Base-by-base conservation (phyloP, 805 yeast genomes). In the Maudiozyma barnettii region DNA sequence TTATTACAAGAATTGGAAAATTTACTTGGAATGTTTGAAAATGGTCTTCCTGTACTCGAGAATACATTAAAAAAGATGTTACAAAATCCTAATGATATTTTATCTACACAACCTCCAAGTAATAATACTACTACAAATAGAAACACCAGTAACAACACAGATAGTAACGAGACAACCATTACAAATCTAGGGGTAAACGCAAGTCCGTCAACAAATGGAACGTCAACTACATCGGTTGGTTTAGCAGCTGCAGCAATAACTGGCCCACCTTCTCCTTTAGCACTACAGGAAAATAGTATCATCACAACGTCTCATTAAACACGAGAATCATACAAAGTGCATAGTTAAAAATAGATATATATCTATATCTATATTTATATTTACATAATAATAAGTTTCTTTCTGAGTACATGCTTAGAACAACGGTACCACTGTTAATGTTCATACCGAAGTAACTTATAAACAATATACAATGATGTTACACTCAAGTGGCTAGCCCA, bases 1-100 rank as follows among this genome's bases (percentile, higher is more conserved):
- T 61, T 63, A n/a, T 47, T 63, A 31, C 49, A 56, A n/a, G 66
- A 64, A 49, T 50, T 64, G 31, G 56, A 59, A 43, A 45, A 46
- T 6, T 50, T 64, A 26, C 51, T 64, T 16, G 51, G 55, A 47
- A 51, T 59, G 56, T 59, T 57, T 33, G 66, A 63, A 37, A 64
- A 60, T 5, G 59, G 61, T 5, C 41, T 64, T 12, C 62, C 66
- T 2, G 58, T 54, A 0, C 44, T 64, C 36, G 66, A 64, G 41
- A 51, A 49, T 33, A 54, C 65, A 0, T 45, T 64, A 20, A 57
- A 59, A 50, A 52, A 53, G 38, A 63, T 59, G 44, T 39, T 60
- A 19, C 38, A 7, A 30, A 14, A 38, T 21, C 22, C 39, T 5
- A 33, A 33, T 33, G 36, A 33, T 7, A 10, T 33, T 33, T 2